Evolutionary conservation across 1,284 basidiomycete genomes (phyloP).

Genomic region (Chalciporus sp.): DNA sequence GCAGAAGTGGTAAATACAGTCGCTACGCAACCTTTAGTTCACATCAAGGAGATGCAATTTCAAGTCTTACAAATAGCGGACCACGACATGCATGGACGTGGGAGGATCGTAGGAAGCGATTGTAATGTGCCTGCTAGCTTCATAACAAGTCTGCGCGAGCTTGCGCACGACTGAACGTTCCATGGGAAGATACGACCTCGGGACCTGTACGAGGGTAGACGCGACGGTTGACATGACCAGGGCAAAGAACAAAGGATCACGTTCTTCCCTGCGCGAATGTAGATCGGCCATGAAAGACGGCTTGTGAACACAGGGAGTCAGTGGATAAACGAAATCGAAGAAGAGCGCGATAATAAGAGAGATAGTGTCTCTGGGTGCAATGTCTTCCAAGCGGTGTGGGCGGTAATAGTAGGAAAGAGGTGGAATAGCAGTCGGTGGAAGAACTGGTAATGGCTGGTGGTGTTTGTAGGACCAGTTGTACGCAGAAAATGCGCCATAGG

Average conservation of each 20-base stretch:
- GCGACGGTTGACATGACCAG: slow-evolving; percentile 85
- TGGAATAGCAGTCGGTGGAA: slow-evolving; percentile 58
- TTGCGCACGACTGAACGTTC: slow-evolving; percentile 75
- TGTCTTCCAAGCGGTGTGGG: slow-evolving; percentile 70
- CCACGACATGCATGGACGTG: slow-evolving; percentile 76
- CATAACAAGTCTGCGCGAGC: slow-evolving; percentile 75
- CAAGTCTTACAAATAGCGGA: slow-evolving; percentile 76
- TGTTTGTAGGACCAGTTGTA: slow-evolving; percentile 75
- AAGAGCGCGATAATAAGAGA: slow-evolving; percentile 80
- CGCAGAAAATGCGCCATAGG: slow-evolving; percentile 61
- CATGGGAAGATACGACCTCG: slow-evolving; percentile 80
- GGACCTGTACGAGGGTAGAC: slow-evolving; percentile 81
- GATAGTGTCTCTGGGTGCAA: slow-evolving; percentile 76
- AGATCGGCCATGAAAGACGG: slow-evolving; percentile 87
- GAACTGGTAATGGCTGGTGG: slow-evolving; percentile 51
- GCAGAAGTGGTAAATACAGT: slow-evolving; percentile 82
- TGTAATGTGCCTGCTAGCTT: slow-evolving; percentile 79
- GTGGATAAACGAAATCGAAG: slow-evolving; percentile 87
- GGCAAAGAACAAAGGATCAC: slow-evolving; percentile 84
- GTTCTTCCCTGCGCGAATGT: slow-evolving; percentile 73
- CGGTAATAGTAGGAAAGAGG: slow-evolving; percentile 71
- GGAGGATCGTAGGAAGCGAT: slow-evolving; percentile 81
- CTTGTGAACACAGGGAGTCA: slow-evolving; percentile 81
- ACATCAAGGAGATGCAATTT: slow-evolving; percentile 9
- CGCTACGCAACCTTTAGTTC: slow-evolving; percentile 44